These are phyloP conservation scores for Patellaria atrata DNA, from an alignment of 495 filamentous ascomycete genomes.

Conservation along the genomic window DNA sequence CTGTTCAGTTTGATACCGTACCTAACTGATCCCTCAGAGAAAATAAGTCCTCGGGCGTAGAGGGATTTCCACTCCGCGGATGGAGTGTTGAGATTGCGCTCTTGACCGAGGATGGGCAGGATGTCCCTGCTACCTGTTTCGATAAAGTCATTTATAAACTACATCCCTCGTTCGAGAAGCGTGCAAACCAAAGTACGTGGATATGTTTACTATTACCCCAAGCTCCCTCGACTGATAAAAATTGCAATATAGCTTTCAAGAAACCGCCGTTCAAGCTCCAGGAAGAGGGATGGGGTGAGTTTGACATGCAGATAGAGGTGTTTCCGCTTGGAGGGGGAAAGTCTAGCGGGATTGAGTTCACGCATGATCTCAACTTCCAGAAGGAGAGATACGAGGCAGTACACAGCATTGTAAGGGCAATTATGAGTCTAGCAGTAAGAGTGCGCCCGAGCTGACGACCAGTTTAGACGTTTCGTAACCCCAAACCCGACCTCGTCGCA, in stretches of 20 bases:
- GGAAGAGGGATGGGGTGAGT: constrained; percentile 98
- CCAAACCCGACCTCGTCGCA: constrained; percentile 63
- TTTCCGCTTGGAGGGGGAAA: too few relatives aligned
- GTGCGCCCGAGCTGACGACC: not conserved
- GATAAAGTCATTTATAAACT: constrained; percentile 84
- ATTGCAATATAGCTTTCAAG: constrained; percentile 29
- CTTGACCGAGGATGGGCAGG: constrained; percentile 43
- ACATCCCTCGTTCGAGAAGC: constrained; percentile 81
- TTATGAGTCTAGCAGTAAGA: not conserved
- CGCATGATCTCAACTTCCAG: constrained; percentile 88
- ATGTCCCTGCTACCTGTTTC: constrained; percentile 64
- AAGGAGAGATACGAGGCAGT: constrained; percentile 66
- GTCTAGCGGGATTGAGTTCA: constrained; percentile 71
- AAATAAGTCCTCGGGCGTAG: constrained; percentile 58
- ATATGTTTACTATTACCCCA: not conserved
- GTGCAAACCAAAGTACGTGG: constrained; percentile 59
- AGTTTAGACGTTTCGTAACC: constrained; percentile 71
- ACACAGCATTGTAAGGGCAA: constrained; percentile 53
- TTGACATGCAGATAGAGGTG: constrained; percentile 89
- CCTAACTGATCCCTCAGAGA: constrained; percentile 10
- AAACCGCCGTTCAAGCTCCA: constrained; percentile 75
- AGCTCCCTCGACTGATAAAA: constrained; percentile 4
- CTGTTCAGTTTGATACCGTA: not conserved
- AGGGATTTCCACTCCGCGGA: constrained; percentile 78
- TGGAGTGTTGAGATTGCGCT: constrained; percentile 52